Percentiles rank a stretch among this genome's conserved stretches.
Conservation (phyloP, 176 grass and related monocot species). For the Juncus inflexus region DNA sequence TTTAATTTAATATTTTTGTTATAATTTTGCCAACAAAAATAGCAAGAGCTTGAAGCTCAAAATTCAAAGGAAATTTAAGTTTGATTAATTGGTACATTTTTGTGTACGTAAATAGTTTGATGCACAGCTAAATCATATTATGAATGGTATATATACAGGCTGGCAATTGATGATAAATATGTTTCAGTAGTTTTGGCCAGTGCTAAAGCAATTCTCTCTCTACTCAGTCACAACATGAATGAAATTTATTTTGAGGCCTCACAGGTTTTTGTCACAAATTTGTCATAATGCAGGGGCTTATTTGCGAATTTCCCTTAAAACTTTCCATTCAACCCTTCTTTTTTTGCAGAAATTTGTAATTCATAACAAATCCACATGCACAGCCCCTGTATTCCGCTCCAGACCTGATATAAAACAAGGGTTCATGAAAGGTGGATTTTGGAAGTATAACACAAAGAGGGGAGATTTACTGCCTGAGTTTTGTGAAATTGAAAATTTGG, state of each 20-base stretch:
- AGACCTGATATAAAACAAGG: conserved; percentile 64
- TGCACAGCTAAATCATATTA: too few relatives aligned
- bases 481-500: conserved; percentile 52
- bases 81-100: too few relatives aligned
- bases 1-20: not conserved
- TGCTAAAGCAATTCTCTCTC: conserved; percentile 58
- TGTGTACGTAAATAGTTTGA: too few relatives aligned
- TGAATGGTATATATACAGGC: too few relatives aligned
- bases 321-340: conserved; percentile 2
- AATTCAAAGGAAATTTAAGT: too few relatives aligned
- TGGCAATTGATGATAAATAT: conserved; percentile 91
- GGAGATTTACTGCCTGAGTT: conserved; percentile 61
- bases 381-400: conserved; percentile 75
- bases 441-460: conserved; percentile 90
- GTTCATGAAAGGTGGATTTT: conserved; percentile 84
- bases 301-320: too few relatives aligned
- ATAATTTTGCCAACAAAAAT: too few relatives aligned
- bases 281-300: too few relatives aligned
- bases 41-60: too few relatives aligned
- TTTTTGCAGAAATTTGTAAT: conserved; percentile 50
- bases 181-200: conserved; percentile 86
- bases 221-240: conserved; percentile 69
- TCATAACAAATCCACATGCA: conserved; percentile 57
- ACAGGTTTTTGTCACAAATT: conserved; percentile 48
- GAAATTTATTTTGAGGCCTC: conserved; percentile 60